phyloP scores from a whole-genome alignment of 1,284 basidiomycete genomes.

The Sanghuangporus weigelae region DNA sequence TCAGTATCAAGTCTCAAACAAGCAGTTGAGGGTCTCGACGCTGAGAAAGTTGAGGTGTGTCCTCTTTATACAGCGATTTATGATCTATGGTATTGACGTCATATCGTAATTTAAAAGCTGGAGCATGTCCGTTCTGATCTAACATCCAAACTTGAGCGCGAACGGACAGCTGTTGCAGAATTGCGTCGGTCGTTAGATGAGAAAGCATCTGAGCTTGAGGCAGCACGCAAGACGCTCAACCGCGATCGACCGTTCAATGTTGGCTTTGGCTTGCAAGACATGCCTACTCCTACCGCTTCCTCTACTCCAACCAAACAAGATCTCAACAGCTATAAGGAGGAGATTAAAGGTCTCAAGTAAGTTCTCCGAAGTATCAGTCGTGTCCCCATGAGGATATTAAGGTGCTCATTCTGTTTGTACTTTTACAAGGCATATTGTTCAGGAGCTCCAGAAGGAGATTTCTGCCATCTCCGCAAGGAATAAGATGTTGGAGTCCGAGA shows the following conservation, averaged over 20 bases:
- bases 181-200: constrained; percentile 42
- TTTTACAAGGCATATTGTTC: constrained; percentile 69
- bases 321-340: constrained; percentile 44
- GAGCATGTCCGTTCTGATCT: constrained; percentile 27
- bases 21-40: constrained; percentile 25
- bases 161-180: constrained; percentile 30
- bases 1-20: constrained; percentile 21
- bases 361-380: constrained; percentile 19
- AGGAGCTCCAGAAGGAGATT: constrained; percentile 83
- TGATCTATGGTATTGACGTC: neutral
- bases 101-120: constrained; percentile 23
- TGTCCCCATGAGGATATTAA: neutral
- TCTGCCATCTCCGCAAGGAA: constrained; percentile 55
- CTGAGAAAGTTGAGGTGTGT: constrained; percentile 36
- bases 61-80: neutral
- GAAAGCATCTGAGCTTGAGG: constrained; percentile 47
- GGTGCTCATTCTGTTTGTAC: constrained; percentile 11
- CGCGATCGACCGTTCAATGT: constrained; percentile 48
- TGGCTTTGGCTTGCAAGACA: constrained; percentile 32
- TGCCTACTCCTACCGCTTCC: constrained; percentile 30
- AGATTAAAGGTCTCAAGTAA: constrained; percentile 75
- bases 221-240: constrained; percentile 49
- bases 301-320: constrained; percentile 49
- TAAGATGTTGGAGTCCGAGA: constrained; percentile 73
- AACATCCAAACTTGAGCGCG: constrained; percentile 32